Evolutionary conservation across 768 basidiomycete genomes (phyloP).

Genomic region (Lyophyllum shimeji): DNA sequence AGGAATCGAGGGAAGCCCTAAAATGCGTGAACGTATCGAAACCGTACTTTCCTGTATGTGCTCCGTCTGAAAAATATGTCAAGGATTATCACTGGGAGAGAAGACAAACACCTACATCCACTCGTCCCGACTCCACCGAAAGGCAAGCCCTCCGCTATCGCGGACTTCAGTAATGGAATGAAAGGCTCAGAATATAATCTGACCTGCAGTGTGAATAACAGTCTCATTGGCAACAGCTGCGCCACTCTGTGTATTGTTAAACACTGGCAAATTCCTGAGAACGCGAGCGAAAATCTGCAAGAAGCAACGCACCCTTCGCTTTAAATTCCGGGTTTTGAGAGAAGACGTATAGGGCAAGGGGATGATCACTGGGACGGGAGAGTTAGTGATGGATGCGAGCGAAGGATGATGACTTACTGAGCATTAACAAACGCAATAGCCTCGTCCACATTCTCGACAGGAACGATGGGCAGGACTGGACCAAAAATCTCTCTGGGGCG

Average conservation of each 20-base stretch:
- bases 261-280: slow-evolving; percentile 42
- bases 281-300: background rate
- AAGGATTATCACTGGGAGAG: background rate
- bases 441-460: slow-evolving; percentile 67
- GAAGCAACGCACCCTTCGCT: slow-evolving; percentile 48
- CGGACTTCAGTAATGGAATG: background rate
- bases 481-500: slow-evolving; percentile 76
- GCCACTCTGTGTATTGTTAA: slow-evolving; percentile 71
- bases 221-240: slow-evolving; percentile 69
- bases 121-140: slow-evolving; percentile 29
- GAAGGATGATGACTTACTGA: slow-evolving; percentile 35
- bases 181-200: slow-evolving; percentile 16
- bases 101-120: slow-evolving; percentile 52
- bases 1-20: slow-evolving; percentile 59
- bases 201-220: slow-evolving; percentile 59
- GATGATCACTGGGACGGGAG: slow-evolving; percentile 52
- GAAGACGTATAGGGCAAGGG: slow-evolving; percentile 80
- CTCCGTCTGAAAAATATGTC: slow-evolving; percentile 47
- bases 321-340: slow-evolving; percentile 58
- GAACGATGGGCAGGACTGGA: slow-evolving; percentile 73
- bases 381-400: background rate
- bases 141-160: slow-evolving; percentile 22
- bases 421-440: slow-evolving; percentile 69
- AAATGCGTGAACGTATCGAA: slow-evolving; percentile 82
- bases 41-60: slow-evolving; percentile 68